Evolutionary conservation across 768 basidiomycete species (phyloP), one percentile per base, ranked within the genome.

Genomic region (Leccinum broughii): DNA sequence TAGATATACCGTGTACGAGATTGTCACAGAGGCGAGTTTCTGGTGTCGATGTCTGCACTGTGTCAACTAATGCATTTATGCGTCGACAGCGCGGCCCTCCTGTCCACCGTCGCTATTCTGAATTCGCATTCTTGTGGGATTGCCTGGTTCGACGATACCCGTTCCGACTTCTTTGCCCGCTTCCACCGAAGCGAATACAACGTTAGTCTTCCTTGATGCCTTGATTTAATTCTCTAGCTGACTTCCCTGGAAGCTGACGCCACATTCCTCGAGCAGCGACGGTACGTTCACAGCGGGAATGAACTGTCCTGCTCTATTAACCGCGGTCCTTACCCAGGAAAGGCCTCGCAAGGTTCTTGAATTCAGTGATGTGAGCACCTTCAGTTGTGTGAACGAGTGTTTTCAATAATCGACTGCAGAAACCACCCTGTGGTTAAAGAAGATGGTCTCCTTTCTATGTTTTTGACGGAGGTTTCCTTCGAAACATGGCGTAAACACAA

Each of bases 401-500:
- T 54, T 35, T 60, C 28, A 14, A 59, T 49, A 14, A 52, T 44
- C n/a, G 30, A 52, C 39, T n/a, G 13, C 49, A 89, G 92, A 58
- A 97, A 97, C 65, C 97, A 99, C 66, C 97, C 96, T 0, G 81
- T 95, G 30, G 82, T 98, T 62, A 90, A 88, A 71, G 90, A 93
- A 14, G 95, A 98, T 62, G 93, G 89, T 9, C 77, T 95, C 8
- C 77, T 98, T 14, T 80, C 85, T 8, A 86, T 85, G 0, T 98
- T 98, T 76, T 77, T 98, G 13, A 85, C 86, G 4, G 93, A 94
- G 68, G 80, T 86, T 3, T 89, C 91, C 20, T 89, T 98, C 62
- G 92, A 98, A 68, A 76, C 79, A 49, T 97, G 94, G 94, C 82
- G 93, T 50, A 96, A 95, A 71, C 82, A 89, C 51, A 82, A 86